Evolutionary conservation across 192 early-diverging fungal species (phyloP), one percentile per base, ranked within the genome.

Genomic region (Thoreauomyces humboldtii): DNA sequence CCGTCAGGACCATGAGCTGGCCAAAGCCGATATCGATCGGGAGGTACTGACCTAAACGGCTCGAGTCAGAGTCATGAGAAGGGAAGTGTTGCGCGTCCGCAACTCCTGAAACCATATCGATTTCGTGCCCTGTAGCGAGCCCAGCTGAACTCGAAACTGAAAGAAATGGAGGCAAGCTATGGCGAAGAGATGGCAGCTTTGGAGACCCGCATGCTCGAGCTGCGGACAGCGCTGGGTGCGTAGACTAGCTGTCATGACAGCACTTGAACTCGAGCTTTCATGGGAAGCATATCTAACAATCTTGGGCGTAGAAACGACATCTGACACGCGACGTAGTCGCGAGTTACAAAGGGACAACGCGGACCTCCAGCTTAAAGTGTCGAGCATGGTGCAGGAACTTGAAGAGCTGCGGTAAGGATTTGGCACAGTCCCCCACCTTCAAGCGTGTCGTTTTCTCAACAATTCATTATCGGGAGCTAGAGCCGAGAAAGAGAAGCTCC

Each of bases 341-440:
- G 52, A 34, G 2, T 29, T 58, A 3, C 77, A 76, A 36, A 31
- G 77, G 22, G 73, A 76, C 42, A 76, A 73, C 28, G 35, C 60
- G 21, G 74, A 78, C 21, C 29, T 76, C 21, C 66, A 78, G 51
- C 44, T 66, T n/a, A 61, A 61, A 45, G 36, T 76, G 29, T 27
- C 7, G 33, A 28, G 50, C 24, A n/a, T 78, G 47, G 54, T 76
- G 36, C 36, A 48, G 14, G 77, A 78, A 45, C 43, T 76, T 25
- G 73, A 75, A 9, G 70, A 78, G 51, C 17, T 78, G 22, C 22
- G 74, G 74, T 75, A 55, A 42, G 43, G 38, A n/a, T n/a, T 12
- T n/a, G 38, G 11, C 11, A 41, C 38, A n/a, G n/a, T 9, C 9
- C 38, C n/a, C 9, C 38, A 41, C 38, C 38, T 9, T n/a, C 9